Conservation (phyloP, 2,329 filamentous ascomycete species). For the Xylaria sp. region DNA sequence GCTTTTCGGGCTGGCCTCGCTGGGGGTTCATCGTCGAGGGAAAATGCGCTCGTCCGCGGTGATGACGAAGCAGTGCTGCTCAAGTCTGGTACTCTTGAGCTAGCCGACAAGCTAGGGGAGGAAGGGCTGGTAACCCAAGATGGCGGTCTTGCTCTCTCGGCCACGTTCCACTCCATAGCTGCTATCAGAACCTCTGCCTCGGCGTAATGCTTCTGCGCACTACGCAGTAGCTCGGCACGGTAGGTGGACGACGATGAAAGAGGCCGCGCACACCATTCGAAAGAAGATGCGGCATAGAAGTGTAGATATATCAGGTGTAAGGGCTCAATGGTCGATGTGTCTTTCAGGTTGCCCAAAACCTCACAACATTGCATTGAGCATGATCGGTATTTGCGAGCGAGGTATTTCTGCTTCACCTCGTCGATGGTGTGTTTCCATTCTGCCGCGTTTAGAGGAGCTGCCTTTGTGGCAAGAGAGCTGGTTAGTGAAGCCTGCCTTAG, state of each 20-base stretch:
- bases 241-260: constrained; percentile 58
- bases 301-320: constrained; percentile 68
- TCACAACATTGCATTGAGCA: constrained; percentile 65
- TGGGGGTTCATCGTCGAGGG: constrained; percentile 39
- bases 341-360: constrained; percentile 60
- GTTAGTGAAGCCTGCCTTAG: constrained; percentile 40
- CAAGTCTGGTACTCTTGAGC: constrained; percentile 58
- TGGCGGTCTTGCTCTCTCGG: constrained; percentile 51
- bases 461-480: constrained; percentile 41
- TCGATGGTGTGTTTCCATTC: constrained; percentile 64
- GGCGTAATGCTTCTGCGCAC: constrained; percentile 64
- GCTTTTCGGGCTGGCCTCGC: constrained; percentile 26
- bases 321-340: constrained; percentile 58
- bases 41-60: constrained; percentile 57
- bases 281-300: constrained; percentile 70
- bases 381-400: constrained; percentile 61
- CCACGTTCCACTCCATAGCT: constrained; percentile 56
- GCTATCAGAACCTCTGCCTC: constrained; percentile 60
- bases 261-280: constrained; percentile 65
- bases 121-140: constrained; percentile 55
- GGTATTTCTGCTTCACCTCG: constrained; percentile 65
- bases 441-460: constrained; percentile 55
- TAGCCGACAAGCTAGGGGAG: constrained; percentile 60
- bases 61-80: constrained; percentile 57
- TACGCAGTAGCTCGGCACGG: constrained; percentile 59